Evolutionary conservation across 192 early-diverging fungal genomes (phyloP), one percentile per base, ranked within the genome.

Genomic region (Mycoemilia scoparia): DNA sequence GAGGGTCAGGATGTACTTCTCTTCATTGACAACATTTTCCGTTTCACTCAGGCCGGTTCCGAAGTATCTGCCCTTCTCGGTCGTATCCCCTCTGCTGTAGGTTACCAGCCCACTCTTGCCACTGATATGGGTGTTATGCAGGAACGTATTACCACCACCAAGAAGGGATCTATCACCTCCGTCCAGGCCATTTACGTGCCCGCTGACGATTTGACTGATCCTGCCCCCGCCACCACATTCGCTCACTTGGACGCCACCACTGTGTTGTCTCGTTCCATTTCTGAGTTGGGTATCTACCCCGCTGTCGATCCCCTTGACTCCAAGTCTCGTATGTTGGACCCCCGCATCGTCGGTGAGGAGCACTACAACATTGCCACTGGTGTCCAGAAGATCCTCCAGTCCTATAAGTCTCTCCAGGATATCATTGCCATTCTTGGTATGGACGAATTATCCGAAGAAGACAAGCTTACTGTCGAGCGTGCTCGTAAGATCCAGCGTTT

Each of bases 11-110:
- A 96, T 59, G 91, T 96, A 76, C 74, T 96, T 47, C 79, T 96
- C 51, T 96, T 96, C 74, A 83, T 96, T 62, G 91, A 96, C 81
- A 96, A 96, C 80, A 92, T 96, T 82, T 96, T 96, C 87, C 76
- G 91, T 60, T 96, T 96, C 79, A 96, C 88, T 30, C 91, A 96
- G 70, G 91, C 91, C 62, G 91, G 91, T 87, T 96, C 91, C 41
- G 91, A 96, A 62, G 90, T 96, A 76, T 96, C 91, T 71, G 88
- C 91, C 36, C 71, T 96, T 51, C 77, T 96, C 49, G 87, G 88
- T 58, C 87, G 91, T 87, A 96, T 96, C 59, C 88, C 91, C 49
- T 96, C 91, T 28, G 91, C 91, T 70, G 91, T 96, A 69, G 91
- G 91, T 76, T 96, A 96, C 78, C 91, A 96, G 70, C 91, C 91